Base-by-base conservation (phyloP, 2,329 filamentous ascomycete genomes). In the Sarocladiaceae sp. region DNA sequence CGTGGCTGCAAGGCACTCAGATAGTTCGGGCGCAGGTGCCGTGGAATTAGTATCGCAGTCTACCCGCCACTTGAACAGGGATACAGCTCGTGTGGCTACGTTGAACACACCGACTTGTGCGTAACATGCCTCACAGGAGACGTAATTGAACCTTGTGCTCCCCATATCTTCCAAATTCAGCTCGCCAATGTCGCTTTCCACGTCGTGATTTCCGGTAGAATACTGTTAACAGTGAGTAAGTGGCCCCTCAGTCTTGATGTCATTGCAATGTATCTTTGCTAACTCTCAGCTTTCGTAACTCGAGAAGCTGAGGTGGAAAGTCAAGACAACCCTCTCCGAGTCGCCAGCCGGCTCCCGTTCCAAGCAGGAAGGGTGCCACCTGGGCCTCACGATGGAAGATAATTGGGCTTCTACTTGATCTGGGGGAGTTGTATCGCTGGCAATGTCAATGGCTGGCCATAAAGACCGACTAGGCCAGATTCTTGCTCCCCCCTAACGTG, bases 341-440 rank as follows among this genome's bases (percentile, higher is more conserved):
- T 47, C 43, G 31, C 33, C 45, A 48, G 49, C 43, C 52, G 50
- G 52, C 70, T 69, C 71, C 74, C 71, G 51, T 47, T 66, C 65
- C 56, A 31, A 29, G 55, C 46, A 46, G 54, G 62, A 67, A 72
- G 71, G 62, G 32, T 40, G 49, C 21, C 21, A 43, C 33, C n/a
- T 33, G 42, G 46, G 21, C 46, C 51, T 52, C 52, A 53, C 54
- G 56, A n/a, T 16, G 10, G 11, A 15, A 55, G 45, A 35, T 15
- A 15, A 10, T 19, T 11, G n/a, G 20, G 24, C 37, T 27, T 29
- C 13, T 15, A 48, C 42, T 78, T 66, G 48, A 61, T 84, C 54
- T 84, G 57, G 80, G 80, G 78, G 72, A 78, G 66, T 76, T 79
- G 80, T 83, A 84, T 83, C 80, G 79, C 72, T 80, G 72, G 64